phyloP scores from a whole-genome alignment of 2,329 filamentous ascomycete species.

The Alternaria infectoria region DNA sequence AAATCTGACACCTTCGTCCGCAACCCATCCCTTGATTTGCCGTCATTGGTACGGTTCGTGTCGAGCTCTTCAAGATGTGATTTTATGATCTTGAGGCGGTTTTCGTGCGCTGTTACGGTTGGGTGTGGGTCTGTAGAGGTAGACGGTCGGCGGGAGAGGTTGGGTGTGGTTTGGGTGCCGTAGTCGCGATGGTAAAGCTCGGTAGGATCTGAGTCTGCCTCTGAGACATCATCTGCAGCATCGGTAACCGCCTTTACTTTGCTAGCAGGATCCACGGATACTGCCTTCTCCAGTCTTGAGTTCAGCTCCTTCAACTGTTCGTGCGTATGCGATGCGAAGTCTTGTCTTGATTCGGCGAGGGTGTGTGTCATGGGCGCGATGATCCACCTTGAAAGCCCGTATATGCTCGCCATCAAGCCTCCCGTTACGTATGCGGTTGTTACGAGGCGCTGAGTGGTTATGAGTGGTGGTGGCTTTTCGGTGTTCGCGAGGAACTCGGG shows the following conservation, averaged over 20 bases:
- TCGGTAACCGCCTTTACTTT: conserved; percentile 37
- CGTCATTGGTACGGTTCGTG: conserved; percentile 57
- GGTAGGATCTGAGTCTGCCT: conserved; percentile 67
- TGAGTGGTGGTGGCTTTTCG: conserved; percentile 63
- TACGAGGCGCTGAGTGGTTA: conserved; percentile 63
- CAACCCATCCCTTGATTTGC: conserved; percentile 58
- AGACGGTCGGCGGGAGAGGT: conserved; percentile 51
- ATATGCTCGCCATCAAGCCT: conserved; percentile 64
- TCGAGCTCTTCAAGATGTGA: conserved; percentile 59
- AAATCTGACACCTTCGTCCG: conserved; percentile 60
- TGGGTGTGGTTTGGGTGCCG: conserved; percentile 75
- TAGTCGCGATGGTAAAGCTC: conserved; percentile 84
- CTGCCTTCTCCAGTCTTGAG: conserved; percentile 62
- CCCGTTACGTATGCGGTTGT: conserved; percentile 64
- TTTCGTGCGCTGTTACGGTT: conserved; percentile 49
- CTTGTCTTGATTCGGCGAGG: conserved; percentile 63
- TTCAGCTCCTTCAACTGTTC: conserved; percentile 63
- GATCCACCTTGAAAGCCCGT: conserved; percentile 73
- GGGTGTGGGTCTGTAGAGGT: conserved; percentile 33
- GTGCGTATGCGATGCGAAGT: conserved; percentile 60
- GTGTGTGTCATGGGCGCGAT: conserved; percentile 66
- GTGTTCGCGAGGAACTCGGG: conserved; percentile 68
- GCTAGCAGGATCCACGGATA: conserved; percentile 65
- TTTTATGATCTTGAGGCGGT: conserved; percentile 57
- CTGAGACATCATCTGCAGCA: conserved; percentile 51